Base-by-base conservation (phyloP, 768 basidiomycete genomes). In the Podaxis carcinomalis region DNA sequence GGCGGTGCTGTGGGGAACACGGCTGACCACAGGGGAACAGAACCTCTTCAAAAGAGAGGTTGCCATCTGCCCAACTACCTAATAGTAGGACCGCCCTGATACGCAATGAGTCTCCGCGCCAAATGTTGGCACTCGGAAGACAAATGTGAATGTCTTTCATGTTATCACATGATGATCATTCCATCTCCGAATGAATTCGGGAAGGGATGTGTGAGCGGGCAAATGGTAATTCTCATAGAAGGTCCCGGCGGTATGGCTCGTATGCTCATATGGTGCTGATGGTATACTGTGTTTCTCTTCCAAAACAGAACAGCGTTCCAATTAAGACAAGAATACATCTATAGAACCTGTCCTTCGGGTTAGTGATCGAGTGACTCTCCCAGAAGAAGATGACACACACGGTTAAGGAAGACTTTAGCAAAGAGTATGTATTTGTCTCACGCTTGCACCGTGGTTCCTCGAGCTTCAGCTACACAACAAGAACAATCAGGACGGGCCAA, bases 81-180 rank as follows among this genome's bases (percentile, higher is more conserved):
- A 36, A 50, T 23, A 36, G 11, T 10, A 37, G 32, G 23, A 21
- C 21, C 19, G 35, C 52, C 59, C 28, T 16, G 21, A 51, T 35
- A 19, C 40, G 13, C 51, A 46, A 59, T 57, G 59, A 54, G 59
- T 61, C 59, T 49, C 46, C 59, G 59, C 52, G 25, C 21, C 59
- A 61, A 57, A 59, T 53, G 51, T 46, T 53, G 40, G n/a, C 40
- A 59, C 40, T 35, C n/a, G 46, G 47, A 40, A 19, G 47, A 39
- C 51, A 61, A 47, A 36, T 39, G 32, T 28, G 27, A 44, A 53
- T 46, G 32, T 23, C 21, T 19, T 37, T 44, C 25, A 9, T 14
- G 16, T 6, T 14, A 61, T 61, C 59, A 61, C 52, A 49, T 55
- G 59, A 61, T 61, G 42, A 10, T 14, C 14, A 47, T 61, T 61